Conservation (phyloP, 108 stramenopile genomes). For the Pseudonitzschia multiseries region DNA sequence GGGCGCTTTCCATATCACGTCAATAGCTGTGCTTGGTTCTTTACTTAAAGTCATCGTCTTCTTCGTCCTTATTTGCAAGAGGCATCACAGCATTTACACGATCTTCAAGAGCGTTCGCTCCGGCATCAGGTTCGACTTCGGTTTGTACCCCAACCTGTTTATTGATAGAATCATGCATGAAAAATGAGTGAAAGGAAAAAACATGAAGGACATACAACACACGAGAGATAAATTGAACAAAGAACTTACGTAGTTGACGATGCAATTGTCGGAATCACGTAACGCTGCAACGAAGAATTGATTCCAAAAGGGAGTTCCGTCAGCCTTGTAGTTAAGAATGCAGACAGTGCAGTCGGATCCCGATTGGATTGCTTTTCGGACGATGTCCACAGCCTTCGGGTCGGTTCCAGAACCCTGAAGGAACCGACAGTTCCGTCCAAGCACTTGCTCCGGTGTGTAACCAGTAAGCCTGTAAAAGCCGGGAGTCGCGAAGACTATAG, state of each 20-base stretch:
- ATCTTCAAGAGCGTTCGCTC: slow-evolving; percentile 73
- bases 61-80: slow-evolving; percentile 48
- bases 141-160: slow-evolving; percentile 88
- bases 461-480: slow-evolving; percentile 95
- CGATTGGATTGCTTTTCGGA: slow-evolving; percentile 76
- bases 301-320: slow-evolving; percentile 98
- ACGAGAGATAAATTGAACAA: slow-evolving; percentile 9
- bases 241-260: slow-evolving; percentile 91
- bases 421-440: slow-evolving; percentile 99
- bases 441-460: slow-evolving; percentile 88
- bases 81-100: slow-evolving; percentile 85
- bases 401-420: slow-evolving; percentile 95
- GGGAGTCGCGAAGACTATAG: slow-evolving; percentile 88
- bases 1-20: neutral
- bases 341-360: slow-evolving; percentile 89
- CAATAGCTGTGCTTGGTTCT: neutral
- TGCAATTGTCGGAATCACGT: slow-evolving; percentile 88
- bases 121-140: slow-evolving; percentile 78
- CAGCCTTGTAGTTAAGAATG: slow-evolving; percentile 96
- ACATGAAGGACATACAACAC: neutral
- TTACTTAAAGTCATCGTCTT: slow-evolving; percentile 17
- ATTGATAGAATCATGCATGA: neutral
- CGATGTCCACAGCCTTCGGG: slow-evolving; percentile 88
- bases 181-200: neutral
- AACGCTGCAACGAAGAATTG: slow-evolving; percentile 96